A percentile compares a stretch with the other conserved stretches of the same genome.
phyloP scores from a whole-genome alignment of 2,329 filamentous ascomycete genomes.

The Rachicladosporium sp. region DNA sequence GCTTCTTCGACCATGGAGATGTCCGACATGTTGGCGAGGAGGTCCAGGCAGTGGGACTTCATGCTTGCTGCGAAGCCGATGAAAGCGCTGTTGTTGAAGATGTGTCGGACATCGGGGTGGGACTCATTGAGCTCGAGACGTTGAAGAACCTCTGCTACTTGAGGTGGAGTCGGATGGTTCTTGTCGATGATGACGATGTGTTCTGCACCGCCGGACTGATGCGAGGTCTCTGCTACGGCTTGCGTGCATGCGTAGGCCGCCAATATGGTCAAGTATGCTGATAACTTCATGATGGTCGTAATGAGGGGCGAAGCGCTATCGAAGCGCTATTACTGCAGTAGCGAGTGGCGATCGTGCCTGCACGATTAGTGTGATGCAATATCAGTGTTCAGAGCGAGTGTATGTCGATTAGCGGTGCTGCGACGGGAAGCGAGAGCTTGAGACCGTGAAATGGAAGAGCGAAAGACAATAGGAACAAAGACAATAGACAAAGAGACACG shows the following conservation, averaged over 20 bases:
- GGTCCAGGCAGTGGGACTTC: conserved; percentile 27
- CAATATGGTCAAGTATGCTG: too few relatives aligned
- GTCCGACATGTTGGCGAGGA: conserved; percentile 29
- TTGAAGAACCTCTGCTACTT: conserved; percentile 25
- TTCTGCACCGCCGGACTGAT: conserved; percentile 13
- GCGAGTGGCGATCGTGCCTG: conserved; percentile 3
- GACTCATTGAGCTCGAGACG: conserved; percentile 24
- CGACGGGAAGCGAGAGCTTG: conserved; percentile 1
- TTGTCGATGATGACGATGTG: conserved; percentile 28
- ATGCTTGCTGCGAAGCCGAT: conserved; percentile 29
- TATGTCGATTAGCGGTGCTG: background rate
- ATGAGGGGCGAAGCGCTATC: too few relatives aligned
- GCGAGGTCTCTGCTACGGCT: conserved; percentile 2
- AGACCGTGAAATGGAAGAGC: background rate
- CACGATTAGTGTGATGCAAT: conserved; percentile 1
- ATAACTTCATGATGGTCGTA: too few relatives aligned
- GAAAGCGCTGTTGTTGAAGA: conserved; percentile 31
- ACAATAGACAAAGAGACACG: conserved; percentile 3
- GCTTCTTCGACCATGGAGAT: conserved; percentile 31
- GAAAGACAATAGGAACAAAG: background rate
- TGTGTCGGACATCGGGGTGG: conserved; percentile 27
- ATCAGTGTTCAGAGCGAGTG: background rate
- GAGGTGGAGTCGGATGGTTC: conserved; percentile 18
- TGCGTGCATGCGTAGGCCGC: background rate
- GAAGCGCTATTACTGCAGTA: too few relatives aligned